Evolutionary conservation across 371 early-diverging fungal species (phyloP).

Genomic region (Rhizopus sp.): DNA sequence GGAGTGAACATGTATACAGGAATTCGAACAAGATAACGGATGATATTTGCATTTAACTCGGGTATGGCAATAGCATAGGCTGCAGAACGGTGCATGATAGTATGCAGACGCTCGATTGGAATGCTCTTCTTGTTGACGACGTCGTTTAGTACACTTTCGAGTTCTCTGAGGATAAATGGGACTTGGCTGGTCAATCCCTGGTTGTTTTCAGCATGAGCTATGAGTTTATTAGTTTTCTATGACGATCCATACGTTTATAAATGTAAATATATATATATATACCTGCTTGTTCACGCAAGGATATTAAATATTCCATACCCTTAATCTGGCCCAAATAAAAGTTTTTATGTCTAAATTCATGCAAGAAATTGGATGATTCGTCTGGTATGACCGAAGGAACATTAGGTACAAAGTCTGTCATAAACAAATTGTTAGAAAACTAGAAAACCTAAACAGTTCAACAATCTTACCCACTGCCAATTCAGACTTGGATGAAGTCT

Average conservation of each 20-base stretch:
- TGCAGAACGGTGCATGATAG: constrained; percentile 36
- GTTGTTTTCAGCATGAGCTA: constrained; percentile 1
- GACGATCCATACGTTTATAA: background rate
- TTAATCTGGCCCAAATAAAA: constrained; percentile 64
- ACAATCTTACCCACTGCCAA: constrained; percentile 25
- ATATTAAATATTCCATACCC: constrained; percentile 52
- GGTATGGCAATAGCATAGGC: constrained; percentile 27
- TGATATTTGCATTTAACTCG: constrained; percentile 67
- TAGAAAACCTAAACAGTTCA: background rate
- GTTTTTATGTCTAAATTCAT: constrained; percentile 57
- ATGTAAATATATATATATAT: background rate
- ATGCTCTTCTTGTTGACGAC: constrained; percentile 44
- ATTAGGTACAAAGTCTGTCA: constrained; percentile 43
- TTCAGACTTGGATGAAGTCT: constrained; percentile 51
- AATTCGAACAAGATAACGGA: constrained; percentile 83
- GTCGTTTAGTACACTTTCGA: constrained; percentile 42
- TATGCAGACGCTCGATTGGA: constrained; percentile 51
- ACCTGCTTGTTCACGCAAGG: constrained; percentile 19
- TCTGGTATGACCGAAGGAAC: constrained; percentile 51
- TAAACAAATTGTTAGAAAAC: background rate
- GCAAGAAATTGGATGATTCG: constrained; percentile 61
- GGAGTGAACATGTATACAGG: constrained; percentile 82
- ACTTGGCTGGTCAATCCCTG: constrained; percentile 39
- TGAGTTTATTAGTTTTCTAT: too few relatives aligned
- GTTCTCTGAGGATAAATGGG: constrained; percentile 40